These are phyloP conservation scores for Oehlia diaphana DNA, from an alignment of 192 early-diverging fungal species.

Conservation along the genomic window DNA sequence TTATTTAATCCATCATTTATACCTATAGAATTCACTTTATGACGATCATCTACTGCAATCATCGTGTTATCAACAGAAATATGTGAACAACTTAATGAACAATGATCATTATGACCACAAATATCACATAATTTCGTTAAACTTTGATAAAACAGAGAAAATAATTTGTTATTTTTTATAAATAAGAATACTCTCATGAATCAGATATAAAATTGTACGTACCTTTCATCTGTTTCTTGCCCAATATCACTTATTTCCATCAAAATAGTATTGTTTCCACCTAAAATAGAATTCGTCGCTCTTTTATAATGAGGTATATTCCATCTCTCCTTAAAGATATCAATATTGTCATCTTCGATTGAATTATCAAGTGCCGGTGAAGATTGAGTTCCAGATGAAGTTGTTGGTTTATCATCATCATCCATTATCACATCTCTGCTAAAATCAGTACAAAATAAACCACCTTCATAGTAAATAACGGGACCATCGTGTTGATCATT, in stretches of 20 bases:
- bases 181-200: no score
- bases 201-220: no score
- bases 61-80: no score
- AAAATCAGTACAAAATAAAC: conserved; percentile 31
- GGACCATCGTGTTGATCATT: conserved; percentile 23
- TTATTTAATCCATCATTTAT: not conserved
- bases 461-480: conserved; percentile 34
- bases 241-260: not conserved
- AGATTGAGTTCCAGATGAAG: not conserved
- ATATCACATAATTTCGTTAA: not conserved
- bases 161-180: not conserved
- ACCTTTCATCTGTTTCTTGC: conserved; percentile 7
- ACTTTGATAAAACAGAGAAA: not conserved
- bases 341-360: not conserved
- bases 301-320: not conserved
- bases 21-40: not conserved
- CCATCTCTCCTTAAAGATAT: not conserved
- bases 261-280: not conserved
- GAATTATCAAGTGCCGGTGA: not conserved
- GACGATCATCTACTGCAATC: no score
- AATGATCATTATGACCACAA: not conserved
- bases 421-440: not conserved
- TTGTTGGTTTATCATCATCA: not conserved
- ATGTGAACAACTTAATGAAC: not conserved
- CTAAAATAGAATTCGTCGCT: not conserved